phyloP scores from a whole-genome alignment of 2,329 filamentous ascomycete species.

The Tolypocladium ovalisporum region DNA sequence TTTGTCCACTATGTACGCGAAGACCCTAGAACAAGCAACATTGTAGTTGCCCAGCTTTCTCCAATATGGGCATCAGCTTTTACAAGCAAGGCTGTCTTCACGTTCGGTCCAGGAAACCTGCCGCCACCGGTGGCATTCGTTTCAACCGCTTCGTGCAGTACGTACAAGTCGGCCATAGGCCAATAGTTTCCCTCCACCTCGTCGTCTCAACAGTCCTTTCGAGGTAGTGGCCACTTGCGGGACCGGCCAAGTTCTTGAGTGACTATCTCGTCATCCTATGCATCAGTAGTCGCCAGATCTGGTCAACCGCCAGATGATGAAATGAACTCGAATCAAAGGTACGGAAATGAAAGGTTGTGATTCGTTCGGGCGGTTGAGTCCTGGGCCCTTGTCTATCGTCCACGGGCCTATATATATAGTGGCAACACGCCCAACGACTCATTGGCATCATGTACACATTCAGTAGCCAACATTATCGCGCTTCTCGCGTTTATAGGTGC shows the following conservation, averaged over 20 bases:
- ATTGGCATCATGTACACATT: not conserved
- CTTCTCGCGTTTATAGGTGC: not conserved
- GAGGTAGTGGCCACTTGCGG: not conserved
- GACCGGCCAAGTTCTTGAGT: no score
- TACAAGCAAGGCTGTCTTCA: no score
- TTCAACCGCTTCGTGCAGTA: constrained; percentile 1
- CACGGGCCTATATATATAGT: not conserved
- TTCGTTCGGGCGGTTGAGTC: not conserved
- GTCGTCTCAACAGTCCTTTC: not conserved
- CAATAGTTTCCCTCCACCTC: not conserved
- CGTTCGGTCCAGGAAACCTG: no score
- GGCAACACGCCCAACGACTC: not conserved
- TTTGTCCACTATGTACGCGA: not conserved
- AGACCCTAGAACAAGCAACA: not conserved
- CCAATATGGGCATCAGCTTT: not conserved
- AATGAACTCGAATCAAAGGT: not conserved
- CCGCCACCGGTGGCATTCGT: not conserved
- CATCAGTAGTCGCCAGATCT: not conserved
- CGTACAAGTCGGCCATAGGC: not conserved
- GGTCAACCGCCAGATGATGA: not conserved
- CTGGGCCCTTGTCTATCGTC: not conserved
- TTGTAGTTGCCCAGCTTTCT: not conserved
- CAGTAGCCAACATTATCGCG: not conserved
- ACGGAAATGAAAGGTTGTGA: not conserved
- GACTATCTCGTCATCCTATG: not conserved